These are phyloP conservation scores for Camelina neglecta DNA, from an alignment of 345 rosid species.

Conservation along the genomic window DNA sequence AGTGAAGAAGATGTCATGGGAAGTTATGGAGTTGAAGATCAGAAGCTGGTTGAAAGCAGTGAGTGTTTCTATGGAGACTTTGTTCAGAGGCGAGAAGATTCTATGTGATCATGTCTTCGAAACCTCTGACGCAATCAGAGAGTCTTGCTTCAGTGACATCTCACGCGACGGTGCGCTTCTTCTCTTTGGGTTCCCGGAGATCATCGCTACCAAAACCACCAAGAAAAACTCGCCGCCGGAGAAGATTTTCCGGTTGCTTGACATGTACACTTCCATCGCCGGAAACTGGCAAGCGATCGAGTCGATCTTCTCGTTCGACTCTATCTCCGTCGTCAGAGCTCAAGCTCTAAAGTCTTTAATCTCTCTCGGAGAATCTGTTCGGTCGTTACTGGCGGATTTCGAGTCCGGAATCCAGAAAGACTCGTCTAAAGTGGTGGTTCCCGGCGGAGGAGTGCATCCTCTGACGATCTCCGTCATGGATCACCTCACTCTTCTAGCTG, in stretches of 20 bases:
- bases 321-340: conserved; percentile 51
- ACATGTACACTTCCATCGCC: conserved; percentile 63
- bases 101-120: conserved; percentile 80
- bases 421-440: conserved; percentile 49
- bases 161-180: conserved; percentile 65
- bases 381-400: conserved; percentile 49
- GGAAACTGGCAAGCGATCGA: conserved; percentile 65
- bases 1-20: conserved; percentile 66
- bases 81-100: conserved; percentile 70
- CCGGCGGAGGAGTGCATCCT: conserved; percentile 64
- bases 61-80: conserved; percentile 57
- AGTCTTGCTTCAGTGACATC: conserved; percentile 68
- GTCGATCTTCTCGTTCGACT: conserved; percentile 60
- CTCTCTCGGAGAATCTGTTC: conserved; percentile 57
- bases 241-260: conserved; percentile 69
- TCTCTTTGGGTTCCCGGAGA: conserved; percentile 65
- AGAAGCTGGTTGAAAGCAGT: conserved; percentile 69
- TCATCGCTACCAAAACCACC: conserved; percentile 45
- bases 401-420: conserved; percentile 60
- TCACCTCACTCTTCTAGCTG: conserved; percentile 62
- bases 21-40: conserved; percentile 59
- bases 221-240: conserved; percentile 51
- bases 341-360: conserved; percentile 60
- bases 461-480: conserved; percentile 57
- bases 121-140: conserved; percentile 55